These are phyloP conservation scores for Lasiosphaeria miniovina DNA, from an alignment of 495 filamentous ascomycete species.

Conservation along the genomic window DNA sequence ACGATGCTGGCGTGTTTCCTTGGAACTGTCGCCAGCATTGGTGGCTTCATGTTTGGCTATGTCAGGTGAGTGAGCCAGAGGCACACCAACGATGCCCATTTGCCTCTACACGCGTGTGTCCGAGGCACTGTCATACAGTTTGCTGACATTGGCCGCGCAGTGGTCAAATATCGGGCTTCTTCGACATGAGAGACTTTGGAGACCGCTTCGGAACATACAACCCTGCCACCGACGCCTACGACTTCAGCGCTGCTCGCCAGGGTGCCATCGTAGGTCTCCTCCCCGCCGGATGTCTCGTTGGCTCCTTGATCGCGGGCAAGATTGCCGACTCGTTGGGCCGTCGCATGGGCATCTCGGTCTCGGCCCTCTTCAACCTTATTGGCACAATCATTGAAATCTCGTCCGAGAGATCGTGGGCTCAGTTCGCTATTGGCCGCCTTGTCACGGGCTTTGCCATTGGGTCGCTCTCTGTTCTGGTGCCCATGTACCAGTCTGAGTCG, in stretches of 20 bases:
- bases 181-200: constrained; percentile 56
- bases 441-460: constrained; percentile 70
- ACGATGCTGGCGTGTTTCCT: constrained; percentile 40
- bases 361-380: constrained; percentile 62
- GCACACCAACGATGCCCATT: constrained; percentile 6
- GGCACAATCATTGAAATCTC: constrained; percentile 68
- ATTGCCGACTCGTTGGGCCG: constrained; percentile 47
- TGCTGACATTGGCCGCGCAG: constrained; percentile 15
- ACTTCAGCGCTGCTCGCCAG: constrained; percentile 49
- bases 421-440: constrained; percentile 53
- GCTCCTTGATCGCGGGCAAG: constrained; percentile 63
- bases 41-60: constrained; percentile 80
- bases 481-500: constrained; percentile 72
- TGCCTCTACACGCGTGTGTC: neutral
- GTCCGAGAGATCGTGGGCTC: constrained; percentile 47
- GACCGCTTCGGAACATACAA: constrained; percentile 44
- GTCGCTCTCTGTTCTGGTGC: constrained; percentile 65
- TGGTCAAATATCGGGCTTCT: constrained; percentile 54
- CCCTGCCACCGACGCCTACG: constrained; percentile 24
- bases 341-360: constrained; percentile 49
- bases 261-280: constrained; percentile 57
- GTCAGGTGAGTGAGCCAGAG: constrained; percentile 47
- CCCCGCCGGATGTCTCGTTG: constrained; percentile 66
- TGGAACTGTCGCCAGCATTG: constrained; percentile 58
- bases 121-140: constrained; percentile 1